Evolutionary conservation across 768 basidiomycete species (phyloP).

Genomic region (Mycena amicta): DNA sequence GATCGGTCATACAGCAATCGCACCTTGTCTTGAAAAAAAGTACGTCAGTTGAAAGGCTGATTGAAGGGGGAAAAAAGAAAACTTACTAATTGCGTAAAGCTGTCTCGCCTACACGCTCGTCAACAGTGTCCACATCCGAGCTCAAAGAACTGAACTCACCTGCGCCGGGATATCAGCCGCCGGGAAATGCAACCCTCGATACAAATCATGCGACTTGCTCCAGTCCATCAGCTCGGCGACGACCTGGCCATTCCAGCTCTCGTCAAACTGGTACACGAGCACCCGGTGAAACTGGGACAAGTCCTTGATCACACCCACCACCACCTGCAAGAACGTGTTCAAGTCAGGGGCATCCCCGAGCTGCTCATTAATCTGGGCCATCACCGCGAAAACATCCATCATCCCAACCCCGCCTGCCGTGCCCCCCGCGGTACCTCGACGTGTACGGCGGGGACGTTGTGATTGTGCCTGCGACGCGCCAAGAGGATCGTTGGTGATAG

Average conservation of each 20-base stretch:
- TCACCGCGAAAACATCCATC: conserved; percentile 80
- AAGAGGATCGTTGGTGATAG: conserved; percentile 3
- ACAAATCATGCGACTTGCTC: conserved; percentile 72
- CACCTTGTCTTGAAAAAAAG: conserved; percentile 75
- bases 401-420: conserved; percentile 48
- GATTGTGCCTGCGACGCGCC: conserved; percentile 6
- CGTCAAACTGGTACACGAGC: conserved; percentile 82
- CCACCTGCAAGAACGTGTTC: conserved; percentile 69
- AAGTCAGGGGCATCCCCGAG: conserved; percentile 66
- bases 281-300: conserved; percentile 82
- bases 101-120: conserved; percentile 53
- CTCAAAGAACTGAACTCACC: conserved; percentile 35
- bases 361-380: conserved; percentile 82
- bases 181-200: conserved; percentile 72
- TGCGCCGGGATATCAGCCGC: conserved; percentile 70
- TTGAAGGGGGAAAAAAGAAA: not conserved
- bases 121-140: not conserved
- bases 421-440: conserved; percentile 18
- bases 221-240: conserved; percentile 83
- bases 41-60: too few relatives aligned
- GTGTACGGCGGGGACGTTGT: conserved; percentile 18
- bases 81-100: conserved; percentile 67
- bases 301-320: conserved; percentile 73
- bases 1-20: conserved; percentile 74
- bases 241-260: conserved; percentile 76